Base-by-base conservation (phyloP, 2,329 filamentous ascomycete species). In the Colletotrichum sp. region DNA sequence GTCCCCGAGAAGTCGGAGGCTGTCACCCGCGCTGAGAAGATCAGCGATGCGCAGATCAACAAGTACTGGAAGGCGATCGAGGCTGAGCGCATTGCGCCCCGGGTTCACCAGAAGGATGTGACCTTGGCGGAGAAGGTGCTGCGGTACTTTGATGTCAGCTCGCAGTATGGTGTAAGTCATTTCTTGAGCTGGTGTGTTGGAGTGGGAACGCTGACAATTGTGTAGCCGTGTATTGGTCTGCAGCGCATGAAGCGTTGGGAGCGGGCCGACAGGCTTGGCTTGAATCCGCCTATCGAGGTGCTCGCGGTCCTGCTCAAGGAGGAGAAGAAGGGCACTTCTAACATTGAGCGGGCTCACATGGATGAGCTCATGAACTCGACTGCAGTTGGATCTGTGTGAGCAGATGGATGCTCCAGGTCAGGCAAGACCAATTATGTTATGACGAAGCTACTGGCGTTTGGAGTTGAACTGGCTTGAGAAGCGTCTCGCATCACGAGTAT, bases 201-300 rank as follows among this genome's bases (percentile, higher is more conserved):
- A 10, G 15, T 12, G 18, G 13, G n/a, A 60, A 59, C 60, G 26
- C 30, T 75, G 59, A 72, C 73, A 64, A 10, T 32, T 24, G 8
- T 60, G 81, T 44, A 98, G 95, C 97, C 97, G 3, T 98, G 95
- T 82, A 94, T 98, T 69, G 97, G 97, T 9, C 95, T 96, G 68
- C 86, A 92, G 48, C 92, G 97, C 64, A 87, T 94, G 80, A 95
- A 94, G 86, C 93, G 97, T 39, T 99, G 97, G 97, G 92, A 95
- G 82, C 92, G 97, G 62, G 97, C 97, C 6, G 90, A 98, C 70
- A 89, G 89, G 72, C 88, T 99, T n/a, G 93, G 94, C 5, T 88
- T 99, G n/a, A 90, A 93, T 36, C 97, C 97, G 2, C 96, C 97
- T 0, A 90, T 98, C 30, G 96, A 99, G 84, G 96, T 98, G 5